Conservation (phyloP, 192 early-diverging fungal species). For the Rhizoclosmatium sp. region DNA sequence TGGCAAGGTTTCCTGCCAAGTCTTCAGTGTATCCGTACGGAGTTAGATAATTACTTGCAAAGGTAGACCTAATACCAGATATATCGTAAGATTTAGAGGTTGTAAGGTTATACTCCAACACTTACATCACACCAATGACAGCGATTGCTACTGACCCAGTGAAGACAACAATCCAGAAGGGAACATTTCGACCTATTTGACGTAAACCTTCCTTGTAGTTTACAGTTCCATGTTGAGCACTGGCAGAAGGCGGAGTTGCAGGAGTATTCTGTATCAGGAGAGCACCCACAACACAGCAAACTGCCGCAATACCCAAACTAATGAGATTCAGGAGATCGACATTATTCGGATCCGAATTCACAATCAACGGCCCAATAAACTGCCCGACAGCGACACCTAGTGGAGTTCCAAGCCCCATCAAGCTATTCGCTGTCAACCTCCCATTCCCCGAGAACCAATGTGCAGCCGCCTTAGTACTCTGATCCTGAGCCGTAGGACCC, state of each 20-base stretch:
- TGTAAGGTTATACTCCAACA: no score
- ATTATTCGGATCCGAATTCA: constrained; percentile 6
- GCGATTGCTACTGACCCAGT: constrained; percentile 12
- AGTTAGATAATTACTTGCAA: constrained; percentile 33
- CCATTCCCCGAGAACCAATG: constrained; percentile 40
- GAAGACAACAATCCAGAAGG: constrained; percentile 34
- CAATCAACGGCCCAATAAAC: constrained; percentile 19
- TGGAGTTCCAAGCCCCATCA: constrained; percentile 29
- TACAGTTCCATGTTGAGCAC: neutral
- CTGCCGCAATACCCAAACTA: constrained; percentile 5
- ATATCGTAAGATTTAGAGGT: neutral
- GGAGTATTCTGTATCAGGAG: constrained; percentile 30
- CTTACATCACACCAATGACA: no score
- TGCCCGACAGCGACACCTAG: constrained; percentile 15
- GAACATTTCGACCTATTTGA: constrained; percentile 10
- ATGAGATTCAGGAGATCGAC: constrained; percentile 23
- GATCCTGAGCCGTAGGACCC: neutral
- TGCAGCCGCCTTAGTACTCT: constrained; percentile 32
- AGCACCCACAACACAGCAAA: constrained; percentile 1
- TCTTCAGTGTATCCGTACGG: constrained; percentile 43
- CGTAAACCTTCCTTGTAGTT: constrained; percentile 31
- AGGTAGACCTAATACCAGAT: constrained; percentile 25
- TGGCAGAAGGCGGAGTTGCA: constrained; percentile 26
- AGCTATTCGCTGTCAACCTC: constrained; percentile 38
- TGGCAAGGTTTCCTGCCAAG: constrained; percentile 64